These are phyloP conservation scores for Plasmopara muralis DNA, from an alignment of 352 stramenopile genomes.

Conservation along the genomic window DNA sequence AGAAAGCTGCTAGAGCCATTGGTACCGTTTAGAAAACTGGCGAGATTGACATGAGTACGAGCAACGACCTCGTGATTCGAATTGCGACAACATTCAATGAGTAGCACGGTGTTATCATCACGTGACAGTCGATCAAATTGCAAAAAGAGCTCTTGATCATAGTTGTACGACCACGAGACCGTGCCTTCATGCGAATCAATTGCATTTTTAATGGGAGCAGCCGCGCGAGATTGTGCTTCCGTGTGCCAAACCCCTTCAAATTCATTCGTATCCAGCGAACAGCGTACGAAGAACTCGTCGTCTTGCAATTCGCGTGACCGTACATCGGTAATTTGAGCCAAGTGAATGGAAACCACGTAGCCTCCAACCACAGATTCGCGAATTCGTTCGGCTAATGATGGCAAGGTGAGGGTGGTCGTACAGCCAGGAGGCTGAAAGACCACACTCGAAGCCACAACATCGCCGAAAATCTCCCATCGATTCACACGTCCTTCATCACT, in stretches of 20 bases:
- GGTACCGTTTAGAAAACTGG: conserved; percentile 58
- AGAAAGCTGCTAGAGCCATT: not conserved
- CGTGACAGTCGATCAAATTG: conserved; percentile 78
- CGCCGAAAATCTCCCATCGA: conserved; percentile 83
- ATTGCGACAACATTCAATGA: conserved; percentile 75
- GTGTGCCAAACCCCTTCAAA: conserved; percentile 83
- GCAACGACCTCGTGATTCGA: conserved; percentile 73
- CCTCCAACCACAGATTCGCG: conserved; percentile 78
- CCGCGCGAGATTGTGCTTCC: conserved; percentile 60
- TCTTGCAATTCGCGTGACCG: conserved; percentile 45
- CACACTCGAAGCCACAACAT: conserved; percentile 80
- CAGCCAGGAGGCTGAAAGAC: conserved; percentile 79
- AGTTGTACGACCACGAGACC: conserved; percentile 52
- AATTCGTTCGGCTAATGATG: conserved; percentile 72
- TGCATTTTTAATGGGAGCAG: conserved; percentile 30
- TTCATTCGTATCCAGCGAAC: conserved; percentile 77
- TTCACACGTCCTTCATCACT: conserved; percentile 30
- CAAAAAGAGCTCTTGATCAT: conserved; percentile 73
- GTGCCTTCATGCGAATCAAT: conserved; percentile 15
- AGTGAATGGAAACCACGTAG: conserved; percentile 67
- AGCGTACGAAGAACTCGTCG: conserved; percentile 78
- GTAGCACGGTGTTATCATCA: conserved; percentile 79
- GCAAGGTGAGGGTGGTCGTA: conserved; percentile 74
- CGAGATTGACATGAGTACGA: conserved; percentile 75
- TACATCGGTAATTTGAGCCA: conserved; percentile 64